These are phyloP conservation scores for Protostelium mycophagum DNA, from an alignment of 78 protist species.

Conservation along the genomic window DNA sequence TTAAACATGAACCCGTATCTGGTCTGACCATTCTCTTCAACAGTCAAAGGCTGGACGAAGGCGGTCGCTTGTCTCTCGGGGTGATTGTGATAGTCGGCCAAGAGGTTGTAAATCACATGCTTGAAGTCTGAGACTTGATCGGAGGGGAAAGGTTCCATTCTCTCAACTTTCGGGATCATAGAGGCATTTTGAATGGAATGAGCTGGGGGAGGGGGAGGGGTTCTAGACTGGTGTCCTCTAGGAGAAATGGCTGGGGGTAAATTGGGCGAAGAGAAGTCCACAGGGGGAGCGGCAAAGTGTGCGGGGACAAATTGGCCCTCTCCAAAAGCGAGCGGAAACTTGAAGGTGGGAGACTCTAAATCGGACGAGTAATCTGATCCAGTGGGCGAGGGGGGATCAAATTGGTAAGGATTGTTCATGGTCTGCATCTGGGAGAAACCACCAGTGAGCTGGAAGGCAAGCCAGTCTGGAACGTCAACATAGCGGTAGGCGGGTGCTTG, in stretches of 20 bases:
- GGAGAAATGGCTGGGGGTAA: not conserved
- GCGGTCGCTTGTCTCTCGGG: not conserved
- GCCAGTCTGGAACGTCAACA: not conserved
- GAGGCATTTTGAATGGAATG: not conserved
- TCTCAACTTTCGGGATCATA: not conserved
- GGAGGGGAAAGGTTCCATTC: not conserved
- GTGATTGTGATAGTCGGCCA: not conserved
- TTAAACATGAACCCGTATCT: not conserved
- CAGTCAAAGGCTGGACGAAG: not conserved
- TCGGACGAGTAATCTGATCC: not conserved
- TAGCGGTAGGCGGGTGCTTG: not conserved
- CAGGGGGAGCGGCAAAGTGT: not conserved
- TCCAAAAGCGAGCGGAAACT: not conserved
- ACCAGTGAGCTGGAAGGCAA: not conserved
- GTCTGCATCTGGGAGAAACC: not conserved
- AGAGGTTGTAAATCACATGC: not conserved
- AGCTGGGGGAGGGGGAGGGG: not conserved
- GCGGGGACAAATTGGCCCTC: not conserved
- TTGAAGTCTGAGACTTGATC: not conserved
- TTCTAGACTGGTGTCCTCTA: not conserved
- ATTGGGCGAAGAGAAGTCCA: not conserved
- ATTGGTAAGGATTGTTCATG: not conserved
- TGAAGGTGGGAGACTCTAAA: not conserved
- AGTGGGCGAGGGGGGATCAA: not conserved
- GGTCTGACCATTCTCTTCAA: not conserved